Evolutionary conservation across 345 rosid genomes (phyloP).

Genomic region (Firmiana major): DNA sequence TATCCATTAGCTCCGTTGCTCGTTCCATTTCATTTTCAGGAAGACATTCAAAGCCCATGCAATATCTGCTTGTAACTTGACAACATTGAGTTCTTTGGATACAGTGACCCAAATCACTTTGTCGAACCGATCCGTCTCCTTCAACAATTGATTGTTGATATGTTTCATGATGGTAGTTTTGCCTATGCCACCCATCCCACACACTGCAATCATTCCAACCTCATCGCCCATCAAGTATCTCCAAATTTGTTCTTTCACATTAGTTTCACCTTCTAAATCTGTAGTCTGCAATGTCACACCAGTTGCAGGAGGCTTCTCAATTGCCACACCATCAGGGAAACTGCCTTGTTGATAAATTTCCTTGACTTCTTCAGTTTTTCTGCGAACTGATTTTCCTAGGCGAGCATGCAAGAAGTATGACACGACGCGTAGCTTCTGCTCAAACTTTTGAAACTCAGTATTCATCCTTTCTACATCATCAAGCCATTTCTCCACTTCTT

Average conservation of each 20-base stretch:
- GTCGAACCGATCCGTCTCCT: not conserved
- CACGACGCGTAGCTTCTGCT: no score
- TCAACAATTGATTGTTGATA: not conserved
- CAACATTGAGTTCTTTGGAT: not conserved
- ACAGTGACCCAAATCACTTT: not conserved
- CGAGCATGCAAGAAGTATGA: no score
- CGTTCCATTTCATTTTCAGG: not conserved
- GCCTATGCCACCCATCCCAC: not conserved
- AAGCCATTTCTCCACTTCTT: no score
- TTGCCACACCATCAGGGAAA: not conserved
- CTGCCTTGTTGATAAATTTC: not conserved
- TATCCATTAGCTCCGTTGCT: not conserved
- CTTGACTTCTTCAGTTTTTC: not conserved
- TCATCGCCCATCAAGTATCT: not conserved
- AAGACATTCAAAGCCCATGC: not conserved
- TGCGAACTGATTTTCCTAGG: no score
- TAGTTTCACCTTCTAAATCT: not conserved
- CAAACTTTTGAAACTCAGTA: no score
- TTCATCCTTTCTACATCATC: no score
- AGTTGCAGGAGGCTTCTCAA: not conserved
- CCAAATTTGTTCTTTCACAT: not conserved
- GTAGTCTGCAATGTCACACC: not conserved
- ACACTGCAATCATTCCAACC: not conserved
- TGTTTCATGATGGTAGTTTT: not conserved
- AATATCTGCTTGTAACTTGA: not conserved